A percentile compares a stretch with the other conserved stretches of the same genome.
Evolutionary conservation across 306 rosid species (phyloP).

Genomic region (Begonia masoniana): DNA sequence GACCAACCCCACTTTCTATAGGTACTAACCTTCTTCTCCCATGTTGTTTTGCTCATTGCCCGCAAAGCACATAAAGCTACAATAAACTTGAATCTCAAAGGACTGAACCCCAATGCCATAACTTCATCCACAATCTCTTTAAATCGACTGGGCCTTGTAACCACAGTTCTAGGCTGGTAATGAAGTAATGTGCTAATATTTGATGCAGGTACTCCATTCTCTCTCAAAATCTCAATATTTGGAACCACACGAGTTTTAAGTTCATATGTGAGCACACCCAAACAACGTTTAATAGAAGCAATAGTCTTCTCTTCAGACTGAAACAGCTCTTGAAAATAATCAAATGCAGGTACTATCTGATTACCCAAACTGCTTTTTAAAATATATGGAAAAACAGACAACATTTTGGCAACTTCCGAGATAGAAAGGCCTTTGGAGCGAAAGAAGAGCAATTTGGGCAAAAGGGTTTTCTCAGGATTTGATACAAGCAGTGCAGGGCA

Average conservation of each 20-base stretch:
- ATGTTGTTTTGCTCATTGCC: slow-evolving; percentile 9
- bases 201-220: slow-evolving; percentile 16
- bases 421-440: slow-evolving; percentile 24
- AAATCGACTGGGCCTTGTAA: neutral
- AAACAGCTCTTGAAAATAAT: slow-evolving; percentile 17
- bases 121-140: slow-evolving; percentile 9
- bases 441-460: slow-evolving; percentile 28
- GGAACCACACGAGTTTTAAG: neutral
- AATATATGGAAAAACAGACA: neutral
- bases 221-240: slow-evolving; percentile 19
- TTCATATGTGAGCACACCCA: neutral
- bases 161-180: slow-evolving; percentile 7
- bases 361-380: slow-evolving; percentile 17
- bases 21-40: slow-evolving; percentile 21
- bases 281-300: neutral
- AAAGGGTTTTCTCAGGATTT: slow-evolving; percentile 21
- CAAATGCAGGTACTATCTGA: slow-evolving; percentile 13
- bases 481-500: slow-evolving; percentile 5
- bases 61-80: slow-evolving; percentile 18
- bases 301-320: slow-evolving; percentile 6
- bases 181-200: slow-evolving; percentile 8
- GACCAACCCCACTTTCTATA: slow-evolving; percentile 48
- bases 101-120: slow-evolving; percentile 24
- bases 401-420: slow-evolving; percentile 10
- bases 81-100: slow-evolving; percentile 7